Evolutionary conservation across 345 rosid genomes (phyloP).

Genomic region (Melaleuca quinquenervia): DNA sequence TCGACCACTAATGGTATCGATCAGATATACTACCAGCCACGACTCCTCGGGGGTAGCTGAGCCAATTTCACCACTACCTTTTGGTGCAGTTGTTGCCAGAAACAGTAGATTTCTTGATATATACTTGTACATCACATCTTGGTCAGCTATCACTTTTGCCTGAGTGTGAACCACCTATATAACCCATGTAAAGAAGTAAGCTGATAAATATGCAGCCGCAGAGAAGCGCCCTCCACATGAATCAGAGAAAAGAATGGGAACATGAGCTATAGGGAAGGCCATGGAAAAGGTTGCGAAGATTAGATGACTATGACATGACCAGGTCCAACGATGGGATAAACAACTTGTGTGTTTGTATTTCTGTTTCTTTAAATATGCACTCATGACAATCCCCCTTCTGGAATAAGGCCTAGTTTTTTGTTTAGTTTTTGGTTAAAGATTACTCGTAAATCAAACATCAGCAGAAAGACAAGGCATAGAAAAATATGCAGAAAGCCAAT

Average conservation of each 20-base stretch:
- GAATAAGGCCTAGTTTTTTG: not conserved
- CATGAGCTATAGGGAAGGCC: not conserved
- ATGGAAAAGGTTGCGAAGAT: not conserved
- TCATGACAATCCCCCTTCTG: not conserved
- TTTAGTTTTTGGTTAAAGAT: not conserved
- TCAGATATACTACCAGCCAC: conserved; percentile 64
- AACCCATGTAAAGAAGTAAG: not conserved
- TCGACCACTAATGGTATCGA: conserved; percentile 89
- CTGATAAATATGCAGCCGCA: not conserved
- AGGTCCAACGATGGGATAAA: not conserved
- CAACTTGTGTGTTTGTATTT: not conserved
- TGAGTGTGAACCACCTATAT: conserved; percentile 94
- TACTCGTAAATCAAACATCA: not conserved
- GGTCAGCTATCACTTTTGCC: conserved; percentile 82
- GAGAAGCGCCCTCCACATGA: not conserved
- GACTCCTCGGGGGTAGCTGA: conserved; percentile 91
- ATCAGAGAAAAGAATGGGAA: not conserved
- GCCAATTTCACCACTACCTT: conserved; percentile 77
- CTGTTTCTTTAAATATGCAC: not conserved
- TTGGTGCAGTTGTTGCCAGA: conserved; percentile 85
- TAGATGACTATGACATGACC: not conserved
- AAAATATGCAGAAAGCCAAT: not conserved
- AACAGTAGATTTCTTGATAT: conserved; percentile 81
- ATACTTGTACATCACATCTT: conserved; percentile 86
- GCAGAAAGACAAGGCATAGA: not conserved